Conservation (phyloP, 306 rosid species). For the Abrus precatorius region DNA sequence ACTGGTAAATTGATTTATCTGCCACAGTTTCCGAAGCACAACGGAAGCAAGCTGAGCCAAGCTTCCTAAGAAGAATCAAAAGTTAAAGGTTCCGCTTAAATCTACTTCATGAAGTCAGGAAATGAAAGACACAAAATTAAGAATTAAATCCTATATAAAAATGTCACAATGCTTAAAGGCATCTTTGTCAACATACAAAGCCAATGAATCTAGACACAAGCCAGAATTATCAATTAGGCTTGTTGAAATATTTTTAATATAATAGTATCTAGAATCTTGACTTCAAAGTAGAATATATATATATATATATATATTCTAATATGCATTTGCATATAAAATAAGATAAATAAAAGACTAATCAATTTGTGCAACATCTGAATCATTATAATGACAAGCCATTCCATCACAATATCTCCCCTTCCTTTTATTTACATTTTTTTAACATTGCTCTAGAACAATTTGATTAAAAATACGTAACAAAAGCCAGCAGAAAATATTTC, state of each 20-base stretch:
- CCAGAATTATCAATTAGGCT: constrained; percentile 20
- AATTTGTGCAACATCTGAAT: constrained; percentile 21
- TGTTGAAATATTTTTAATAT: not conserved
- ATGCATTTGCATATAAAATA: not conserved
- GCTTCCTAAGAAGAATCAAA: constrained; percentile 8
- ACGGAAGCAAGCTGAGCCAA: not conserved
- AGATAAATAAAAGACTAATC: not conserved
- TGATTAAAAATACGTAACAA: constrained; percentile 7
- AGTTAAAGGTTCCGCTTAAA: not conserved
- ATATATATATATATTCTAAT: not conserved
- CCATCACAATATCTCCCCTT: constrained; percentile 6
- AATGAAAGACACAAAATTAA: not conserved
- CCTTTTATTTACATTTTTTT: not conserved
- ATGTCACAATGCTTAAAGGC: constrained; percentile 9
- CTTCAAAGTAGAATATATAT: not conserved
- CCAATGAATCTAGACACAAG: not conserved
- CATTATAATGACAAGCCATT: not conserved
- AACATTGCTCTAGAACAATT: constrained; percentile 24
- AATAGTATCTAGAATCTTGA: constrained; percentile 18
- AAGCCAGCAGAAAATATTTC: constrained; percentile 29
- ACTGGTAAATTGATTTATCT: not conserved
- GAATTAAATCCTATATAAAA: not conserved
- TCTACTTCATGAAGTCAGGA: not conserved
- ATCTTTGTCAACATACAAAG: not conserved
- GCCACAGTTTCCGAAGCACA: not conserved